Conservation (phyloP, 768 basidiomycete genomes). For the Leccinum ochraceum region DNA sequence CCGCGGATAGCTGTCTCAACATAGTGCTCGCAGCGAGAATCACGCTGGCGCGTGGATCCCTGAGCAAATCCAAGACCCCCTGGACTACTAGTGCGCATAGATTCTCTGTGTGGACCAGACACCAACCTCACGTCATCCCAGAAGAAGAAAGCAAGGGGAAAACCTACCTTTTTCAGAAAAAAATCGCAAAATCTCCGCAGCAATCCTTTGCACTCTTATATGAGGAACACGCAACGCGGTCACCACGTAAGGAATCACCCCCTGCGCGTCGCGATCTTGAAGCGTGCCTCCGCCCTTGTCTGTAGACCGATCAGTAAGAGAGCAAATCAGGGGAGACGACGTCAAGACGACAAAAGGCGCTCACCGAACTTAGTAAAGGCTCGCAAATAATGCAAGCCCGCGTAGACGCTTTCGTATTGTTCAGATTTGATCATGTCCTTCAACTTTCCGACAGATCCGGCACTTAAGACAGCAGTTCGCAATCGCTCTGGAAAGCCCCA, state of each 20-base stretch:
- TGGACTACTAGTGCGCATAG: slow-evolving; percentile 13
- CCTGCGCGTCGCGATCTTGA: background rate
- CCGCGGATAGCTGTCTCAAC: slow-evolving; percentile 12
- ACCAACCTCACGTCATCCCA: background rate
- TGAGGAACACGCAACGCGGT: slow-evolving; percentile 17
- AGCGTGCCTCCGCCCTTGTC: slow-evolving; percentile 9
- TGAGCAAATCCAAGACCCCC: slow-evolving; percentile 18
- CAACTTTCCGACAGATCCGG: slow-evolving; percentile 15
- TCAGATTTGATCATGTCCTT: slow-evolving; percentile 17
- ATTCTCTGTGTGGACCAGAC: slow-evolving; percentile 6
- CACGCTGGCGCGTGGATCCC: slow-evolving; percentile 17
- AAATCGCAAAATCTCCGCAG: slow-evolving; percentile 11
- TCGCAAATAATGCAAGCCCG: slow-evolving; percentile 28
- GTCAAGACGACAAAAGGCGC: background rate
- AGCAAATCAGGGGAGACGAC: background rate
- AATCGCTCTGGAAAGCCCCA: slow-evolving; percentile 14
- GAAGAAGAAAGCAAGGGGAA: background rate
- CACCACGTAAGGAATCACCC: slow-evolving; percentile 17
- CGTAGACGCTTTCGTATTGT: slow-evolving; percentile 11
- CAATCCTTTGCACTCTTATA: slow-evolving; percentile 19
- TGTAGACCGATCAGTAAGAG: background rate
- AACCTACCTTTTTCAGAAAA: slow-evolving; percentile 19
- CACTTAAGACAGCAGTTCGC: slow-evolving; percentile 16
- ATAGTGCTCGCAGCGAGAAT: slow-evolving; percentile 16
- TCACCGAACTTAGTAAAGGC: slow-evolving; percentile 21